Conservation (phyloP, 768 basidiomycete species). For the Pholiota molesta region DNA sequence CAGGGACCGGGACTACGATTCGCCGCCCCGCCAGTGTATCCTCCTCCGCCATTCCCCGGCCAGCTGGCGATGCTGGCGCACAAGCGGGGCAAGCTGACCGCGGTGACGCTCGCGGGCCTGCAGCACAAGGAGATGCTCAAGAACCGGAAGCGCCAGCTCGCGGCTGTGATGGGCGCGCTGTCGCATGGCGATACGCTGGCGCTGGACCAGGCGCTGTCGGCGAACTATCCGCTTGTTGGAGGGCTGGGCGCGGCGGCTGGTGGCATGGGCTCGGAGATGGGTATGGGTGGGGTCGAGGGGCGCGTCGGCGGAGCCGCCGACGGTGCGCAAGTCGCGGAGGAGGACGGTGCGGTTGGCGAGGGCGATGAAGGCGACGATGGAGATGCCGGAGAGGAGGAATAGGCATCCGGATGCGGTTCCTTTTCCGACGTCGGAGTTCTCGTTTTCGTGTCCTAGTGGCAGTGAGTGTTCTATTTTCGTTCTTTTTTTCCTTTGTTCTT, state of each 20-base stretch:
- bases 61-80: constrained; percentile 24
- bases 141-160: constrained; percentile 69
- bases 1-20: constrained; percentile 16
- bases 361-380: constrained; percentile 43
- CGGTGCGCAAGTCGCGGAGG: constrained; percentile 60
- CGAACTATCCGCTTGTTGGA: constrained; percentile 33
- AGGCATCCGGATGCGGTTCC: constrained; percentile 45
- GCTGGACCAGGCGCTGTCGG: constrained; percentile 76
- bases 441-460: constrained; percentile 61
- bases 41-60: constrained; percentile 27
- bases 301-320: constrained; percentile 25
- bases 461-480: constrained; percentile 60
- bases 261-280: constrained; percentile 1
- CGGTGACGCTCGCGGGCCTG: constrained; percentile 67
- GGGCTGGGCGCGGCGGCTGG: constrained; percentile 15
- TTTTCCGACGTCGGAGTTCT: constrained; percentile 59
- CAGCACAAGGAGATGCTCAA: constrained; percentile 78
- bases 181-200: constrained; percentile 72
- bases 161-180: constrained; percentile 67
- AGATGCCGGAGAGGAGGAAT: constrained; percentile 32
- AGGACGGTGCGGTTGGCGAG: constrained; percentile 49
- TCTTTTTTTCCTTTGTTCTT: constrained; percentile 22
- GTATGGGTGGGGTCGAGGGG: constrained; percentile 10
- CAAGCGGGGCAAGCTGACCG: constrained; percentile 49
- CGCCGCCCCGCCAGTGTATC: constrained; percentile 18